These are phyloP conservation scores for Peziza echinospora DNA, from an alignment of 495 filamentous ascomycete genomes.

Conservation along the genomic window DNA sequence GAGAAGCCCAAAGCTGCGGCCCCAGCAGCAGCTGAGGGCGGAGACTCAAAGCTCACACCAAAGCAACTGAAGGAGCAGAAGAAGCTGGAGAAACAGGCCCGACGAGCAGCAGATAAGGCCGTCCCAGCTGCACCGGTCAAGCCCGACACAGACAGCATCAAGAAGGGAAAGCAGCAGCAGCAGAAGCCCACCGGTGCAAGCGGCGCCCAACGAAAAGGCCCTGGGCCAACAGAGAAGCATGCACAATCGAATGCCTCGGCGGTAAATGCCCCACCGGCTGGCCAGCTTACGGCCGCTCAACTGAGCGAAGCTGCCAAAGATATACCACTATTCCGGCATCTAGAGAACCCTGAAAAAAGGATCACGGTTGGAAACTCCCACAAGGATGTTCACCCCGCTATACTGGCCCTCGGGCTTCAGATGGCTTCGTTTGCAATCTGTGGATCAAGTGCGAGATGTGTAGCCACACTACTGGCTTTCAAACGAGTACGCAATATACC, in stretches of 20 bases:
- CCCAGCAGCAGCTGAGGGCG: constrained; percentile 7
- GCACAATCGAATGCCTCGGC: constrained; percentile 6
- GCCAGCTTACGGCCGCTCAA: constrained; percentile 15
- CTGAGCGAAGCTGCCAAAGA: constrained; percentile 18
- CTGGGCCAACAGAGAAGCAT: constrained; percentile 1
- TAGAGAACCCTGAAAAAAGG: constrained; percentile 55
- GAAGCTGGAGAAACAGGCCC: constrained; percentile 58
- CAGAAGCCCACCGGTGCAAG: constrained; percentile 29
- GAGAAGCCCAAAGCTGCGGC: constrained; percentile 10
- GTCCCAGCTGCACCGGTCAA: constrained; percentile 13
- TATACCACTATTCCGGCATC: constrained; percentile 23
- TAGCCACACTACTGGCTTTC: constrained; percentile 72
- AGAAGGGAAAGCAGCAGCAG: constrained; percentile 23
- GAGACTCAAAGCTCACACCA: constrained; percentile 17
- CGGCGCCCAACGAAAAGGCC: constrained; percentile 11
- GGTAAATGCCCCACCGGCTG: constrained; percentile 18
- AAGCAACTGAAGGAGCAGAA: constrained; percentile 56
- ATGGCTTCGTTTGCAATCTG: constrained; percentile 75
- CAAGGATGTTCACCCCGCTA: constrained; percentile 78
- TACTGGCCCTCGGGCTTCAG: constrained; percentile 68
- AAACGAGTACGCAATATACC: constrained; percentile 41
- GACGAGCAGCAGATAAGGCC: constrained; percentile 41
- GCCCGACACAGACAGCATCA: constrained; percentile 16
- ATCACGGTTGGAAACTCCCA: constrained; percentile 50
- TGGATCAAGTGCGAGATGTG: constrained; percentile 72